Percentiles rank a stretch among this genome's conserved stretches.
phyloP scores from a whole-genome alignment of 768 basidiomycete genomes.

The Lactarius indigo region DNA sequence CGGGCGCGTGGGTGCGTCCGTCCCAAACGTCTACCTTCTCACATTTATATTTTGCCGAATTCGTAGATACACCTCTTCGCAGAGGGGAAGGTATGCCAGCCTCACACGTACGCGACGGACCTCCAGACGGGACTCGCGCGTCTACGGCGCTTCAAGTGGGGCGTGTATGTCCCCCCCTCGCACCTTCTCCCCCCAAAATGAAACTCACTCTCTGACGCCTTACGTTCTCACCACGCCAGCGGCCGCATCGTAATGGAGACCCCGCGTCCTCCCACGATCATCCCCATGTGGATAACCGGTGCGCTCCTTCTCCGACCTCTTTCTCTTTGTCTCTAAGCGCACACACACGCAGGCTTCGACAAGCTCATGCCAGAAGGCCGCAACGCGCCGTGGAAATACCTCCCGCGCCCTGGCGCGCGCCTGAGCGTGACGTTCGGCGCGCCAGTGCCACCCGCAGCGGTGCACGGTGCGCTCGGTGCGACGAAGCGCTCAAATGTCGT shows the following conservation, averaged over 20 bases:
- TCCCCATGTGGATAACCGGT: constrained; percentile 95
- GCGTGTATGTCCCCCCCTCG: constrained; percentile 60
- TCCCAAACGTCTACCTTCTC: not conserved
- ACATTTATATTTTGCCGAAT: too few species aligned
- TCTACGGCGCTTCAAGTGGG: constrained; percentile 90
- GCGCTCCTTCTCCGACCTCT: constrained; percentile 11
- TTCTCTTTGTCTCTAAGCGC: too few species aligned
- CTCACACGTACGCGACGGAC: constrained; percentile 43
- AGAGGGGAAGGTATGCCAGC: constrained; percentile 86
- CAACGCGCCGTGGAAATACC: constrained; percentile 64
- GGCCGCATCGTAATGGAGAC: constrained; percentile 80
- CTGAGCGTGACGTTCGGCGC: constrained; percentile 79
- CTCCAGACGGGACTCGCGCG: constrained; percentile 39
- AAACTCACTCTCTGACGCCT: not conserved
- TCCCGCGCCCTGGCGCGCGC: constrained; percentile 57
- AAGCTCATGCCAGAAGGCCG: constrained; percentile 88
- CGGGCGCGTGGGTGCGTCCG: constrained; percentile 77
- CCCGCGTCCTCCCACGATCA: constrained; percentile 63
- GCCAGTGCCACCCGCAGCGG: constrained; percentile 51
- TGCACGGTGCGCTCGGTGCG: constrained; percentile 29
- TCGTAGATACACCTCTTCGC: constrained; percentile 82
- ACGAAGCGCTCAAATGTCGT: not conserved
- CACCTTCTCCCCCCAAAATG: not conserved
- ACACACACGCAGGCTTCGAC: constrained; percentile 61
- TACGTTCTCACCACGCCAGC: constrained; percentile 37